Base-by-base conservation (phyloP, 2,329 filamentous ascomycete genomes). In the Paecilomyces niveus region DNA sequence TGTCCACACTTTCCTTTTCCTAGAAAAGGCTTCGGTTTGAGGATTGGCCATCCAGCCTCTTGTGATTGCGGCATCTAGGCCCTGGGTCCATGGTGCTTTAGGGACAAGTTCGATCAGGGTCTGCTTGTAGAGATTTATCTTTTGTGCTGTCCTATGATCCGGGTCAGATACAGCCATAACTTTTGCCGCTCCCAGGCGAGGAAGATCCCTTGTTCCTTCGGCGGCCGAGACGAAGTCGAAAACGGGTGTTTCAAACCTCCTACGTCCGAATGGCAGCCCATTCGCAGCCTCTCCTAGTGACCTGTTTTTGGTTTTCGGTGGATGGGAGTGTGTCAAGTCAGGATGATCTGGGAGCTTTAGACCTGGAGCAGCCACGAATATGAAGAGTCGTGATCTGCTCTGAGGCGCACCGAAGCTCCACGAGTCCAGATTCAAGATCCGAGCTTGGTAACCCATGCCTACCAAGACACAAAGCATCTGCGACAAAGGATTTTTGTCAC, bases 401-500 rank as follows among this genome's bases (percentile, higher is more conserved):
- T 94, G 89, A 0, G 85, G 76, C 1, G 85, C 84, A 0, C 89
- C 88, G 62, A 83, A 85, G 0, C 82, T 83, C 79, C 87, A 90
- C 0, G 89, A 83, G 62, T 92, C 89, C 21, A 89, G 76, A 0
- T 87, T 77, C 58, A 86, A 84, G 39, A 89, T 81, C 49, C 88
- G 83, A 0, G 85, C 78, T 67, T 95, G 90, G 63, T 94, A 95
- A 0, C 89, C 90, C 62, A 94, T 78, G 0, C 87, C 88, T 0
- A 93, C 86, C 0, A 94, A 74, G 0, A 85, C 81, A 61, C 87
- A 89, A 9, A 94, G 78, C 0, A 94, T 76, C 63, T 92, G 89
- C 1, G 85, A 86, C 55, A 92, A 85, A 0, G 90, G 83, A 59
- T 90, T 89, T 21, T 87, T 74, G 6, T 68, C 65, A 18, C 70